phyloP scores from a whole-genome alignment of 2,329 filamentous ascomycete genomes.

The Claviceps fusiformis region DNA sequence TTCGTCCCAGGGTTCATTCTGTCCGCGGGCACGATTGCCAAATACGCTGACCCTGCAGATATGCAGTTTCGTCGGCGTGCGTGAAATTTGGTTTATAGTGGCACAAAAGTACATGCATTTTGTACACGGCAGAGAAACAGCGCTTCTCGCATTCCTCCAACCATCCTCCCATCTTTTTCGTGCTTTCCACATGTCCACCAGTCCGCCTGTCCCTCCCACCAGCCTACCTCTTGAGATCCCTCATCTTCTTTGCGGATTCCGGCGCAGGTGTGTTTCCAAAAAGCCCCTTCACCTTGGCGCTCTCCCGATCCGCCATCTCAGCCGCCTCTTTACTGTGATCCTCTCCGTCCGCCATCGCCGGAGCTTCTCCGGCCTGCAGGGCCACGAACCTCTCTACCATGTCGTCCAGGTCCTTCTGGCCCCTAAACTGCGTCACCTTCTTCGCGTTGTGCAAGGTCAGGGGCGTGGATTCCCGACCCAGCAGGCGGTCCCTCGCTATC shows the following conservation, averaged over 20 bases:
- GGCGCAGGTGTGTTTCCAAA: slow-evolving; percentile 16
- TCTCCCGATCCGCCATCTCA: slow-evolving; percentile 14
- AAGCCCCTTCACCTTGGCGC: slow-evolving; percentile 20
- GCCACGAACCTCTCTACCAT: slow-evolving; percentile 37
- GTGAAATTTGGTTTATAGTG: slow-evolving; percentile 2
- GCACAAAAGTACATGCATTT: not conserved
- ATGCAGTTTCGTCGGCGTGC: not conserved
- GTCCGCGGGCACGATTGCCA: not conserved
- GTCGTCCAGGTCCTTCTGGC: slow-evolving; percentile 52
- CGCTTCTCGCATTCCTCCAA: not conserved
- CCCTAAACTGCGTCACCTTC: slow-evolving; percentile 73
- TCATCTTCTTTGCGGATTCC: slow-evolving; percentile 10
- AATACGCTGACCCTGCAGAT: not conserved
- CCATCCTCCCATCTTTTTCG: not conserved
- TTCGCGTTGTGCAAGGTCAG: slow-evolving; percentile 65
- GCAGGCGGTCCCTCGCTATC: slow-evolving; percentile 48
- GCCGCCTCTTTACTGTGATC: slow-evolving; percentile 10
- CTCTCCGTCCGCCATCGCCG: slow-evolving; percentile 7
- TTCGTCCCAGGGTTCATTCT: not conserved
- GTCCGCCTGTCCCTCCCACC: not conserved
- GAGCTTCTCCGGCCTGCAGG: slow-evolving; percentile 5
- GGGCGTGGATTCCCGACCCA: slow-evolving; percentile 48
- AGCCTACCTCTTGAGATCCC: slow-evolving; percentile 1
- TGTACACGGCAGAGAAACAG: not conserved
- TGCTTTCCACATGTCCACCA: not conserved